Base-by-base conservation (phyloP, 2,329 filamentous ascomycete genomes). In the Epichloe bromicola region DNA sequence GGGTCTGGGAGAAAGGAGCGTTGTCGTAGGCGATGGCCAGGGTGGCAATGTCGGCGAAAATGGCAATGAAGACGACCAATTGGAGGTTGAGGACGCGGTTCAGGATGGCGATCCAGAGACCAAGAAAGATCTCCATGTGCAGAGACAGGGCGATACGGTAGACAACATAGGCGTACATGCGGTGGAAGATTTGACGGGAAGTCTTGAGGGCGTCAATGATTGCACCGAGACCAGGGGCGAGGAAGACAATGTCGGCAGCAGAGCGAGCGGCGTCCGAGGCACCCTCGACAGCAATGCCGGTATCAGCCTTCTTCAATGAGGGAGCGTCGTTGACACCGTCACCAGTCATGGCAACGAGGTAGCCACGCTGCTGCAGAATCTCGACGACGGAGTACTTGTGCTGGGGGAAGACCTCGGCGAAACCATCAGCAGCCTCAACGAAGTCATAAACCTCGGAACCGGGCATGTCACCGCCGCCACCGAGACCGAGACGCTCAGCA, bases 351-450 rank as follows among this genome's bases (percentile, higher is more conserved):
- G 88, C 89, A 71, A 94, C 88, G 40, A 95, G 80, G 71, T 94
- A 90, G 59, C 88, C 88, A 80, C 88, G 86, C 74, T 91, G 85
- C 73, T 95, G 88, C 48, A 95, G 80, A 64, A 94, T 94, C 71
- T 94, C 88, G 61, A 95, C 88, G 68, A 93, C 88, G 58, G 88
- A 87, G 74, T 90, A 94, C 77, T 95, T 95, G 79, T 95, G 88
- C 73, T 95, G 86, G 61, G 61, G 88, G 77, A 93, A 94, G 53
- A 95, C 88, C 67, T 95, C 88, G 58, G 89, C 88, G 70, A 95
- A 95, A 73, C 88, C 89, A 78, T 95, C 88, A 55, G 88, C 89
- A 74, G 86, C 88, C 76, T 95, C 88, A 53, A 95, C 88, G 74
- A 95, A 95, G 74, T 95, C 88, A 72, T 93, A 94, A 51, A 95